Percentiles rank a stretch among this genome's conserved stretches.
Conservation (phyloP, 805 yeast genomes). For the Sugiyamaella qingdaonensis region DNA sequence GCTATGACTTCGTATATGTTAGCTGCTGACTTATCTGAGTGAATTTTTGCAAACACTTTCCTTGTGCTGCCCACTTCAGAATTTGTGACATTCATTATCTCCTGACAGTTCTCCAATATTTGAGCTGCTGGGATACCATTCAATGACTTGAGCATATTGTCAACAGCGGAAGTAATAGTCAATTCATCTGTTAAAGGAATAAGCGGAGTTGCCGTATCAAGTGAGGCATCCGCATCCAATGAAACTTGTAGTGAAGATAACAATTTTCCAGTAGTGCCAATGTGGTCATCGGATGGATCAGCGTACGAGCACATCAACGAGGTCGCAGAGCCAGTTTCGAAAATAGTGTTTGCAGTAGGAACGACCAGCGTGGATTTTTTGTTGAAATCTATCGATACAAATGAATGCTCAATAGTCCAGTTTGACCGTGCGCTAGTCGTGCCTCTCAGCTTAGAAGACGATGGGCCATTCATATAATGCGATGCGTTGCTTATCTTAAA, state of each 20-base stretch:
- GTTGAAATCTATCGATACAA: constrained; percentile 6
- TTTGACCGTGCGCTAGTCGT: constrained; percentile 15
- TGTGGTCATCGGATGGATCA: background rate
- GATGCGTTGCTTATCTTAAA: constrained; percentile 23
- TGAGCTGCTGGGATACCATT: constrained; percentile 55
- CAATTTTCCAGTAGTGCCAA: background rate
- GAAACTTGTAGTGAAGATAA: constrained; percentile 7
- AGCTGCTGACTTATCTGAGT: background rate
- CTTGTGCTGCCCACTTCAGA: constrained; percentile 16
- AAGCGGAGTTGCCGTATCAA: constrained; percentile 12
- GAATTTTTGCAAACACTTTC: constrained; percentile 19
- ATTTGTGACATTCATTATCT: constrained; percentile 13
- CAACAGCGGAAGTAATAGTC: constrained; percentile 46
- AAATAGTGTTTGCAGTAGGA: constrained; percentile 34
- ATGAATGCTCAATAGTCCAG: constrained; percentile 15
- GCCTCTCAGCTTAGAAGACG: constrained; percentile 9
- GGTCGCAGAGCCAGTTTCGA: constrained; percentile 24
- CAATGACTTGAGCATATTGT: constrained; percentile 57
- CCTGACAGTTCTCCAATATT: constrained; percentile 40
- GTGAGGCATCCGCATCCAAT: background rate
- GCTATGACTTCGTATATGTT: constrained; percentile 53
- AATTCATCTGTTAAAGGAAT: constrained; percentile 28
- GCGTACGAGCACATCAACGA: constrained; percentile 16
- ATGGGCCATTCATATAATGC: constrained; percentile 5
- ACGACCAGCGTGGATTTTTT: background rate